Percentiles rank a stretch among this genome's conserved stretches.
These are phyloP conservation scores for Symbiodinium pilosum DNA, from an alignment of 73 alveolate species.

Conservation along the genomic window DNA sequence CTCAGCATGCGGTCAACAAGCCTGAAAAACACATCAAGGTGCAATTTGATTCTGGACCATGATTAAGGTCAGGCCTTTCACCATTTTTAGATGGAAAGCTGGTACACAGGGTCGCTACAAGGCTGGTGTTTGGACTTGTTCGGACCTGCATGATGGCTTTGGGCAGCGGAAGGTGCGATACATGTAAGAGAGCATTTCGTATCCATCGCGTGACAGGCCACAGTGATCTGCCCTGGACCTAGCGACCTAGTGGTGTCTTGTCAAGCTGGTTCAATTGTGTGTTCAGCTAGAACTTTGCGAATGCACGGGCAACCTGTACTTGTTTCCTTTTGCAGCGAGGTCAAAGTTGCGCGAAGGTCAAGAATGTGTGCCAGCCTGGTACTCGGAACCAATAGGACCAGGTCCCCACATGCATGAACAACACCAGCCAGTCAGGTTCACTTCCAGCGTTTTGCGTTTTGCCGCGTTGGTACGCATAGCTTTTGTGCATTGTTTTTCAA, in stretches of 20 bases:
- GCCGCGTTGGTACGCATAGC: too few relatives aligned
- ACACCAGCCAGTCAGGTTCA: too few relatives aligned
- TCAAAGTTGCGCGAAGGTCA: conserved; percentile 98
- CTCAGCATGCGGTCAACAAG: background rate
- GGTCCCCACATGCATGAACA: too few relatives aligned
- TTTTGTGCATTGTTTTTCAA: too few relatives aligned
- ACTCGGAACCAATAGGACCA: background rate
- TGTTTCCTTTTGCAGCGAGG: conserved; percentile 95
- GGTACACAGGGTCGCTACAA: conserved; percentile 98
- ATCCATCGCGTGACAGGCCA: conserved; percentile 36
- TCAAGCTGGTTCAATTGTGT: too few relatives aligned
- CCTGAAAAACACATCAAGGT: background rate
- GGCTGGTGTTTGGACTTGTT: conserved; percentile 95
- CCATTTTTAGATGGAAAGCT: conserved; percentile 99
- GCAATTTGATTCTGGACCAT: background rate
- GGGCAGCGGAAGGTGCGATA: background rate
- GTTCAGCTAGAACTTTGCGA: too few relatives aligned
- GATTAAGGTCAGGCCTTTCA: conserved; percentile 97
- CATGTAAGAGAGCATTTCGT: too few relatives aligned
- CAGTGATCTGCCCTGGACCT: background rate
- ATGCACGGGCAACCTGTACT: too few relatives aligned
- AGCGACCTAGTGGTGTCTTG: background rate
- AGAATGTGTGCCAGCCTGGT: conserved; percentile 98
- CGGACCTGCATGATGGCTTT: too few relatives aligned
- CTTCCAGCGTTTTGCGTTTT: too few relatives aligned